Percentiles rank a stretch among this genome's conserved stretches.
Evolutionary conservation across 2,329 filamentous ascomycete species (phyloP).

Genomic region (Laburnicola sp.): DNA sequence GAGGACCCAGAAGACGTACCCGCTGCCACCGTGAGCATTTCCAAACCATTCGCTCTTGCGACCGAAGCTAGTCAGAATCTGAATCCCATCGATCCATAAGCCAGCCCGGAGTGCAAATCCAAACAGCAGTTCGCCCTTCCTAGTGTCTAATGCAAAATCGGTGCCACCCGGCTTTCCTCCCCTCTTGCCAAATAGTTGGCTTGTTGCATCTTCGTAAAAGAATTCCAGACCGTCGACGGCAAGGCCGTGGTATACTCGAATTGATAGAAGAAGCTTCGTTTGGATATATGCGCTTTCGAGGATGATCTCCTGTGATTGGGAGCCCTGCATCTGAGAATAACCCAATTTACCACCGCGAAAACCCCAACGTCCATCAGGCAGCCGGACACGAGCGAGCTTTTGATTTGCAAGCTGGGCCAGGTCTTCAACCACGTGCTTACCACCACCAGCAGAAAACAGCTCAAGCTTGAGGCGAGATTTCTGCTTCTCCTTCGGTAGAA

Average conservation of each 20-base stretch:
- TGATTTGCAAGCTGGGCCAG: conserved; percentile 65
- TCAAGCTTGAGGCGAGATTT: conserved; percentile 71
- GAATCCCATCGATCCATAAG: conserved; percentile 82
- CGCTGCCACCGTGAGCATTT: conserved; percentile 75
- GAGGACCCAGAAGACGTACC: conserved; percentile 62
- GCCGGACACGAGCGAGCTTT: conserved; percentile 72
- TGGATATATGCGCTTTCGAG: conserved; percentile 66
- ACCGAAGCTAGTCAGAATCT: conserved; percentile 87
- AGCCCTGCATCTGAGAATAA: conserved; percentile 70
- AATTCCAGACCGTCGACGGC: conserved; percentile 89
- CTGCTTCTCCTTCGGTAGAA: conserved; percentile 71
- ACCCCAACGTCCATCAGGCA: conserved; percentile 73
- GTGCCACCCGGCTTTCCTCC: conserved; percentile 71
- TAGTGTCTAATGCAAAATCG: conserved; percentile 79
- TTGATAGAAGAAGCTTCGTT: conserved; percentile 72
- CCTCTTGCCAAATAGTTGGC: conserved; percentile 82
- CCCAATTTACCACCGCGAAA: conserved; percentile 78
- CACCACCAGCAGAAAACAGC: conserved; percentile 76
- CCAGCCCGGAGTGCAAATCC: conserved; percentile 84
- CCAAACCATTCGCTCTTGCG: conserved; percentile 84
- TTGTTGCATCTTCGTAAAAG: conserved; percentile 82
- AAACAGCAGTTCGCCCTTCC: conserved; percentile 81
- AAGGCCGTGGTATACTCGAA: conserved; percentile 75
- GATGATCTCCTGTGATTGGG: conserved; percentile 70
- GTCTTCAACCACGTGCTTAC: conserved; percentile 76